A percentile compares a stretch with the other conserved stretches of the same genome.
Conservation (phyloP, 495 filamentous ascomycete genomes). For the Tuber melanosporum region DNA sequence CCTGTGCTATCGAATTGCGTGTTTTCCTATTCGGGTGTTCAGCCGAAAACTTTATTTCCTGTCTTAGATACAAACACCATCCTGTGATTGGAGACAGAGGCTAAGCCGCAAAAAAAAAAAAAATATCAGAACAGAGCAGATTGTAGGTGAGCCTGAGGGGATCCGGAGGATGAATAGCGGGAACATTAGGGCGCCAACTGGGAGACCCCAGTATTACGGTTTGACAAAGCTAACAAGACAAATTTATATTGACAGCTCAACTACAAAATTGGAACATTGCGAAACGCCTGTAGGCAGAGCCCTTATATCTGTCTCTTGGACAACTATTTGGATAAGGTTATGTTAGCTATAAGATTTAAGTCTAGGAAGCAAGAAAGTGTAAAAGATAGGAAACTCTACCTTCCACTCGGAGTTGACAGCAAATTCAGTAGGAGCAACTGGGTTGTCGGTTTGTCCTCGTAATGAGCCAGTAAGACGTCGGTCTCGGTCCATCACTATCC, state of each 20-base stretch:
- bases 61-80: background rate
- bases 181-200: background rate
- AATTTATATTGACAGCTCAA: background rate
- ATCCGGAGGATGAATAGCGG: background rate
- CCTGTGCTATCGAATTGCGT: background rate
- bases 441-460: slow-evolving; percentile 78
- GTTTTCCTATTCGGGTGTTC: background rate
- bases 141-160: background rate
- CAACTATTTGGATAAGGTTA: background rate
- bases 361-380: background rate
- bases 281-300: background rate
- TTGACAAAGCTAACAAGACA: background rate
- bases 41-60: background rate
- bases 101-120: background rate
- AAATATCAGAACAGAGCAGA: background rate
- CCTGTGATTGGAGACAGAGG: background rate
- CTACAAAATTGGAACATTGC: background rate
- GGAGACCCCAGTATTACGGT: background rate
- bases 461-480: slow-evolving; percentile 74
- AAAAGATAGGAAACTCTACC: slow-evolving; percentile 46
- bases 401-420: slow-evolving; percentile 95
- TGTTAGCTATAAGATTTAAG: background rate
- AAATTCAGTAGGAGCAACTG: slow-evolving; percentile 75
- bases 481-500: slow-evolving; percentile 93
- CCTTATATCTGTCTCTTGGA: slow-evolving; percentile 1